Conservation (phyloP, 306 rosid species). For the Arachis stenosperma region DNA sequence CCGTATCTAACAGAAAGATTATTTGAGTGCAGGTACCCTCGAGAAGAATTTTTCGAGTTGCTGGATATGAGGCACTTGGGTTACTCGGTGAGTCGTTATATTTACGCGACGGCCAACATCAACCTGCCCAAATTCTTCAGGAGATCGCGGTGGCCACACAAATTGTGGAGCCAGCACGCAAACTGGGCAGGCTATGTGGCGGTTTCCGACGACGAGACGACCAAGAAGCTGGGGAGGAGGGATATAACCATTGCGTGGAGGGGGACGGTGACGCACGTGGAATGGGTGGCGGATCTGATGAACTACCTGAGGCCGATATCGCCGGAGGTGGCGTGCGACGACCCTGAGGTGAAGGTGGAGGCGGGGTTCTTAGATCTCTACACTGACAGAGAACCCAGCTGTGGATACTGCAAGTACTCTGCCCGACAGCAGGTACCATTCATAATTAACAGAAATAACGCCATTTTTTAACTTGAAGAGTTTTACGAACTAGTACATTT, state of each 20-base stretch:
- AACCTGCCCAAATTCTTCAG: conserved; percentile 64
- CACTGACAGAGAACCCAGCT: conserved; percentile 54
- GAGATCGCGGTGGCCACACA: conserved; percentile 61
- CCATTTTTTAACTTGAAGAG: no score
- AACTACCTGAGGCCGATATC: conserved; percentile 57
- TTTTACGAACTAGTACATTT: no score
- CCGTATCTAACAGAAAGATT: no score
- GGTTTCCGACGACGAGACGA: conserved; percentile 56
- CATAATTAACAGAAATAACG: no score
- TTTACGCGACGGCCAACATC: conserved; percentile 66
- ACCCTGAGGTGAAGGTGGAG: conserved; percentile 57
- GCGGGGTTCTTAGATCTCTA: conserved; percentile 78
- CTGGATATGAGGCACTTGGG: conserved; percentile 39
- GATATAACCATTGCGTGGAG: conserved; percentile 75
- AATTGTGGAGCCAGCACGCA: conserved; percentile 38
- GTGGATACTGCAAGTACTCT: conserved; percentile 64
- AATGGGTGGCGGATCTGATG: conserved; percentile 77
- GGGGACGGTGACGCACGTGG: conserved; percentile 79
- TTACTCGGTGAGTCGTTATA: conserved; percentile 61
- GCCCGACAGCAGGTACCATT: conserved; percentile 68
- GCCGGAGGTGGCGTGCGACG: conserved; percentile 54
- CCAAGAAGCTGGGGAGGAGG: conserved; percentile 56
- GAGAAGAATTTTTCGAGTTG: conserved; percentile 39
- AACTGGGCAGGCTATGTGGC: conserved; percentile 85
- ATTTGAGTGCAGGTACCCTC: conserved; percentile 26